phyloP scores from a whole-genome alignment of 768 basidiomycete genomes.

The Naganishia friedmannii region DNA sequence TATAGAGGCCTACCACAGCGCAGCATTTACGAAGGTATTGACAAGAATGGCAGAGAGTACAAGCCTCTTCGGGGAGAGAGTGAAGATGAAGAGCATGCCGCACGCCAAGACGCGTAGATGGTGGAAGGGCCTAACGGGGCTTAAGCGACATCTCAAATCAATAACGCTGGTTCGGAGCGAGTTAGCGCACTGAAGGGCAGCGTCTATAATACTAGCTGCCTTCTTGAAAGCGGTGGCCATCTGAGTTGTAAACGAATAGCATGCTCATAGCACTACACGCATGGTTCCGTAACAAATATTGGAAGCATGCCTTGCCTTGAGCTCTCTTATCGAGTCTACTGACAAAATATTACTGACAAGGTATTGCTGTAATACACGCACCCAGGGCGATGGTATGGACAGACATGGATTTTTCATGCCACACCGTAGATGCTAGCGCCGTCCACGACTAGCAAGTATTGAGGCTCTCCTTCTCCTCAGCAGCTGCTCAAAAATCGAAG shows the following conservation, averaged over 20 bases:
- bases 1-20: conserved; percentile 73
- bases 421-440: no score
- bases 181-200: background rate
- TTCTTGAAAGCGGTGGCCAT: background rate
- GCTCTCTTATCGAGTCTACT: no score
- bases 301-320: background rate
- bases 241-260: background rate
- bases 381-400: no score
- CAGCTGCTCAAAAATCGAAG: no score
- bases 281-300: background rate
- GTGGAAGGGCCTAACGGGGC: no score
- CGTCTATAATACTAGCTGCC: background rate
- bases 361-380: no score
- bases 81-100: background rate
- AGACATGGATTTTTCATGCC: no score
- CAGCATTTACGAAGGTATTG: conserved; percentile 71
- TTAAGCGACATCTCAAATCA: no score
- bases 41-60: conserved; percentile 33
- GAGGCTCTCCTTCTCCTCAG: no score
- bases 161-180: no score
- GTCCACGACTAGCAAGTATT: no score
- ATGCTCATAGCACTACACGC: background rate
- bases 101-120: background rate
- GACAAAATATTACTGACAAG: no score
- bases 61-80: background rate